A percentile compares a stretch with the other conserved stretches of the same genome.
Evolutionary conservation across 164 flowering plant species (phyloP).

Genomic region (Dillenia suffruticosa): DNA sequence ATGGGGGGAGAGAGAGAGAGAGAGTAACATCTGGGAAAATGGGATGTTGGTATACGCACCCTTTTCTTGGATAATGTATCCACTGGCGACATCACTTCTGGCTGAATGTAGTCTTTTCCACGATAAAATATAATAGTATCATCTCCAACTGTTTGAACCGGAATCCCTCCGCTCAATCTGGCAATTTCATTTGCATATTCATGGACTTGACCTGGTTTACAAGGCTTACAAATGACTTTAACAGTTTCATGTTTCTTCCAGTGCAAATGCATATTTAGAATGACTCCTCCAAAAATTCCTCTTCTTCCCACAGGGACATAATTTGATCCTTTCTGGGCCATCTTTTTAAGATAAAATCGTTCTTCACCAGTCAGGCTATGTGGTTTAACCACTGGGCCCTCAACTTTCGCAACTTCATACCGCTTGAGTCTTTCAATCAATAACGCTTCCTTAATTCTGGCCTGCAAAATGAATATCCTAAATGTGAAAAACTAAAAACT

Average conservation of each 20-base stretch:
- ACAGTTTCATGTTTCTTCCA: conserved; percentile 98
- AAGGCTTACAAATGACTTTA: conserved; percentile 82
- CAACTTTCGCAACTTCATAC: conserved; percentile 76
- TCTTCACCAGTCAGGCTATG: conserved; percentile 78
- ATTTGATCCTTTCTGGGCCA: conserved; percentile 87
- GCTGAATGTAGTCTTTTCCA: conserved; percentile 86
- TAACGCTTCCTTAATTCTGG: conserved; percentile 76
- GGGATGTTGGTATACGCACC: conserved; percentile 34
- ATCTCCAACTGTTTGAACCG: conserved; percentile 74
- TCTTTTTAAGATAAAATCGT: conserved; percentile 75
- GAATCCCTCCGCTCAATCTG: conserved; percentile 86
- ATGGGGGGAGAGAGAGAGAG: not conserved
- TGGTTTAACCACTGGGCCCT: conserved; percentile 71
- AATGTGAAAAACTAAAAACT: not conserved
- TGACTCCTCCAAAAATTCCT: conserved; percentile 92
- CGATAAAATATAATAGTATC: conserved; percentile 81
- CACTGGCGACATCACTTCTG: conserved; percentile 74
- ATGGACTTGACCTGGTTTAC: conserved; percentile 79
- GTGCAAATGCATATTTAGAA: conserved; percentile 94
- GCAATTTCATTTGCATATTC: conserved; percentile 79
- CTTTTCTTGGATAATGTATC: conserved; percentile 86
- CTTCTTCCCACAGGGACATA: conserved; percentile 85
- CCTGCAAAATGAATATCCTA: conserved; percentile 38
- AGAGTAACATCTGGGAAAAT: not conserved
- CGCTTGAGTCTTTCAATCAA: conserved; percentile 70